These are phyloP conservation scores for Forsythia viridissima DNA, from an alignment of 257 asterid genomes.

Conservation along the genomic window DNA sequence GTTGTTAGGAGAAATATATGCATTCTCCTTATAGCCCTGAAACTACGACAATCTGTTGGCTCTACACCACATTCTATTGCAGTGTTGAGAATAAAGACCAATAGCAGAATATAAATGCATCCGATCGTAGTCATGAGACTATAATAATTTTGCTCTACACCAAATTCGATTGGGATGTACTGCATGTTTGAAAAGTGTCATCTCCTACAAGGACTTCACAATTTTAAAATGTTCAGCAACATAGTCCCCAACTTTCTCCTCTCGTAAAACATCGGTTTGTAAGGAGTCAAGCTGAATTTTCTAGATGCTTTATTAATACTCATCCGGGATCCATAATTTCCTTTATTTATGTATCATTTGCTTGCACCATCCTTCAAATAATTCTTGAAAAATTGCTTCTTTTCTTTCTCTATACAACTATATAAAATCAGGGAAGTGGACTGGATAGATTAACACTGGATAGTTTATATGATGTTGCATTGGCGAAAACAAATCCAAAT, in stretches of 20 bases:
- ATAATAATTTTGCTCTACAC: neutral
- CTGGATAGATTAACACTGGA: conserved; percentile 63
- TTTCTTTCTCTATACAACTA: neutral
- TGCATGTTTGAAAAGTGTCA: neutral
- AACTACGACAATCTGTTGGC: neutral
- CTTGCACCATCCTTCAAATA: neutral
- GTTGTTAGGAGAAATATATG: neutral
- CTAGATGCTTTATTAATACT: neutral
- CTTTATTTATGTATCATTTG: neutral
- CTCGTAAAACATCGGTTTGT: neutral
- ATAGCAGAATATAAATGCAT: too few relatives aligned
- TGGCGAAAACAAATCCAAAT: conserved; percentile 31
- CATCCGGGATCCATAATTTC: neutral
- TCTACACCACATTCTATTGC: neutral
- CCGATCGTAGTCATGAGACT: neutral
- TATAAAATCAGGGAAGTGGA: conserved; percentile 46
- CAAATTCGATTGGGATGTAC: neutral
- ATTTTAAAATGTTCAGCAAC: neutral
- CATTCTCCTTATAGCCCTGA: neutral
- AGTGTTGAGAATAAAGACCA: neutral
- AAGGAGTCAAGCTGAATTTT: neutral
- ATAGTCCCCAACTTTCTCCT: neutral
- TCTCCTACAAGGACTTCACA: neutral
- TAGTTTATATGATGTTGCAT: conserved; percentile 57
- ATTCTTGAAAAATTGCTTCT: neutral